Conservation (phyloP, 2,329 filamentous ascomycete species). For the Fusarium anthophilum region DNA sequence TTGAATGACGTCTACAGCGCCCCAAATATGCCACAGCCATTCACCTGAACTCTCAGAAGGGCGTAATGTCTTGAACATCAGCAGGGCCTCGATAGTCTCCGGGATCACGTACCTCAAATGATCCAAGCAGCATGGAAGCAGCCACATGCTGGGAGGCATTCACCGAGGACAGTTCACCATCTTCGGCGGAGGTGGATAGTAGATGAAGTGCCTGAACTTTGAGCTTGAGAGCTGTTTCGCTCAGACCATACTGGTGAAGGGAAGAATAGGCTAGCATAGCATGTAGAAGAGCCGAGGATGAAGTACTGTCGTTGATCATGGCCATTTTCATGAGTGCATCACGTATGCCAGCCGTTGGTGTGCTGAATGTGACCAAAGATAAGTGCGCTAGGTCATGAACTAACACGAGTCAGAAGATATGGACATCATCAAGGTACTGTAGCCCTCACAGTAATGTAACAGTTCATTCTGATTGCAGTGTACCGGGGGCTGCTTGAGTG, state of each 20-base stretch:
- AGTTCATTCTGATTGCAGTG: conserved; percentile 5
- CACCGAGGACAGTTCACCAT: not conserved
- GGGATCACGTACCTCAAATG: conserved; percentile 26
- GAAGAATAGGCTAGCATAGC: conserved; percentile 31
- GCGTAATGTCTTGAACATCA: conserved; percentile 3
- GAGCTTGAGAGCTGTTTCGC: conserved; percentile 11
- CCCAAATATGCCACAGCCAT: conserved; percentile 31
- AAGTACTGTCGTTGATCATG: not conserved
- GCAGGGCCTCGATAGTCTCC: fast-evolving
- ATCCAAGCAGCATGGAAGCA: conserved; percentile 32
- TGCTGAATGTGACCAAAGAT: conserved; percentile 21
- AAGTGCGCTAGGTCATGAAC: conserved; percentile 19
- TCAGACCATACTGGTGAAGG: conserved; percentile 12
- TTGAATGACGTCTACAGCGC: conserved; percentile 31
- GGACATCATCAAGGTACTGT: fast-evolving
- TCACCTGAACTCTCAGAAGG: conserved; percentile 32
- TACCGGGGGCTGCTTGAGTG: not conserved
- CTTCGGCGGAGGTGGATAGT: not conserved
- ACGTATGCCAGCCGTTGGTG: conserved; percentile 1
- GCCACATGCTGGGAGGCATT: conserved; percentile 32
- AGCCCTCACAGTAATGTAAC: conserved; percentile 23
- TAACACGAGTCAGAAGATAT: not conserved
- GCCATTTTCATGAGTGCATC: conserved; percentile 22
- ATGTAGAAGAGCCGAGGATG: conserved; percentile 22
- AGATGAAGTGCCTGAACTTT: conserved; percentile 27